Conservation (phyloP, 768 basidiomycete species). For the Tulasnella sp. region DNA sequence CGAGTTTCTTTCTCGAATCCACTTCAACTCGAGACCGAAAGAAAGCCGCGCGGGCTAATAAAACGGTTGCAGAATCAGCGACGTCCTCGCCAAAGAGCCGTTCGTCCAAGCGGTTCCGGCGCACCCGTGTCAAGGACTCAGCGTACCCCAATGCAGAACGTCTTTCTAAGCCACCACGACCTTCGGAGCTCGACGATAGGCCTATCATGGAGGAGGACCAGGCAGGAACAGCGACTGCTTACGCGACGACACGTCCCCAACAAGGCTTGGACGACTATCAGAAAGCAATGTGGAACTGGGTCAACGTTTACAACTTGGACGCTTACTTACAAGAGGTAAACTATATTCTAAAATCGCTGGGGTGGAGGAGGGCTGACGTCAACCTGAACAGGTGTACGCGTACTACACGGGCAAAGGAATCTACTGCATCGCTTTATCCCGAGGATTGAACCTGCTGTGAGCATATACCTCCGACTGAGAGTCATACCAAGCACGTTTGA, state of each 20-base stretch:
- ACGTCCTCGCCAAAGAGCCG: neutral
- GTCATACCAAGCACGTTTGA: neutral
- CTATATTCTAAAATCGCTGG: neutral
- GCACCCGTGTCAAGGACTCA: neutral
- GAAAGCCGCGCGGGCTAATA: slow-evolving; percentile 5
- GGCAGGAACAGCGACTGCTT: neutral
- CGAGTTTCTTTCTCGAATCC: slow-evolving; percentile 73
- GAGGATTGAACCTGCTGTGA: slow-evolving; percentile 90
- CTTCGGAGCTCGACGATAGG: slow-evolving; percentile 49
- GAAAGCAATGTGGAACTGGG: slow-evolving; percentile 96
- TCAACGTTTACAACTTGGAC: slow-evolving; percentile 96
- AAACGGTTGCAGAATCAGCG: neutral
- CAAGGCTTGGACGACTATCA: slow-evolving; percentile 72
- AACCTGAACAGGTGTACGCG: slow-evolving; percentile 45
- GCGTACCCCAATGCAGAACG: slow-evolving; percentile 31
- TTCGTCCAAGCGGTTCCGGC: neutral
- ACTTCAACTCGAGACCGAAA: slow-evolving; percentile 4
- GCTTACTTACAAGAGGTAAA: slow-evolving; percentile 83
- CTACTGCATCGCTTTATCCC: slow-evolving; percentile 84
- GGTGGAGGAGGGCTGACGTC: neutral
- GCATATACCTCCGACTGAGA: slow-evolving; percentile 32
- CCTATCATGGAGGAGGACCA: slow-evolving; percentile 4
- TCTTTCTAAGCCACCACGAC: slow-evolving; percentile 52
- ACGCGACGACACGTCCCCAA: slow-evolving; percentile 26
- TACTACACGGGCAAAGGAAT: slow-evolving; percentile 98